Base-by-base conservation (phyloP, 306 rosid species). In the Arachis hypogaea region DNA sequence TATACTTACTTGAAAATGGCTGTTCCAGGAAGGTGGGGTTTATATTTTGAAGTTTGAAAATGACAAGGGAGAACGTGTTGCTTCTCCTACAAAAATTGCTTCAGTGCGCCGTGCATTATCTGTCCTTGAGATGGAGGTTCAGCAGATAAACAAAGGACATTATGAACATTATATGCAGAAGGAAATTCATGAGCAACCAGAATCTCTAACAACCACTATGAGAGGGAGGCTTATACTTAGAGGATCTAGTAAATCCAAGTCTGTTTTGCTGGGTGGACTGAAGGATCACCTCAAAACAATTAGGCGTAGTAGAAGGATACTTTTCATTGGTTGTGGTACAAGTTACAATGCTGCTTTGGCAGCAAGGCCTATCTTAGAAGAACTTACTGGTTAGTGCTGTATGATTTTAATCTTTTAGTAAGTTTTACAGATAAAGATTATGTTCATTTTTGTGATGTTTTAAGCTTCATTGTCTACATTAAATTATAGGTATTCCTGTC, bases 291-390 rank as follows among this genome's bases (percentile, higher is more conserved):
- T 94, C 52, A 92, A 88, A 86, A 94, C 99, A 68, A 94, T 94
- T 73, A 88, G 99, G 89, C 88, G 96, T 60, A 94, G 99, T 86
- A 86, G 99, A 73, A 78, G 99, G 62, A 88, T 94, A 62, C 89
- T 94, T 75, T 90, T 92, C 77, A 78, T 94, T 72, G 99, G 99
- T 41, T 94, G 99, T 80, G 99, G 99, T 68, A 94, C 99, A 44
- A 92, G 99, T 85, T 94, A 94, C 42, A 94, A 94, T 70, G 99
- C 99, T 82, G 99, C 99, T 82, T 79, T 94, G 88, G 97, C 99
- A 63, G 87, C 99, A 60, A 90, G 97, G 80, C 99, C 99, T 50
- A 89, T 94, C 68, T 79, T 94, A 81, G 99, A 94, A 92, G 99
- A 94, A 86, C 97, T 94, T 80, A 88, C 96, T 63, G 99, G 99